Percentiles rank a stretch among this genome's conserved stretches.
These are phyloP conservation scores for Pleurotus platypus DNA, from an alignment of 768 basidiomycete species.

Conservation along the genomic window DNA sequence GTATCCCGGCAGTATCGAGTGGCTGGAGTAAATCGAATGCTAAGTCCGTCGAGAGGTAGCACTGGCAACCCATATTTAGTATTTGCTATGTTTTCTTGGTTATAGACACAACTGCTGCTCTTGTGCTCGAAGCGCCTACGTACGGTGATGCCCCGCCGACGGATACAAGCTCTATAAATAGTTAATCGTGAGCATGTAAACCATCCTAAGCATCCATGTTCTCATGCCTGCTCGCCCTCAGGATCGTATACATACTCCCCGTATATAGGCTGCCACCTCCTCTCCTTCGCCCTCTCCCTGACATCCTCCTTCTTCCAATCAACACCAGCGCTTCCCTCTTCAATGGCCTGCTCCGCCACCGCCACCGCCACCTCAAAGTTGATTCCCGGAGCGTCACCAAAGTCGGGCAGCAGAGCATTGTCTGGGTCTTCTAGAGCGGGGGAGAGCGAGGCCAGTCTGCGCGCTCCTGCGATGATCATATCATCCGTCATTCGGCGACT, in stretches of 20 bases:
- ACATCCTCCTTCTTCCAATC: constrained; percentile 60
- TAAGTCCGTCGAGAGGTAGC: too few species aligned
- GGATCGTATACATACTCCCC: constrained; percentile 62
- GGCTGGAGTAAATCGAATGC: too few species aligned
- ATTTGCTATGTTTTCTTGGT: too few species aligned
- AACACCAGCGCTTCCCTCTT: constrained; percentile 63
- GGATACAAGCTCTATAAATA: too few species aligned
- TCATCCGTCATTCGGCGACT: constrained; percentile 66
- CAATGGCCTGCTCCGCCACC: constrained; percentile 73
- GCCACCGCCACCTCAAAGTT: constrained; percentile 82
- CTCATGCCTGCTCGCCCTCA: constrained; percentile 32
- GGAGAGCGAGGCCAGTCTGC: constrained; percentile 69
- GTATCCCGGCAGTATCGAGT: too few species aligned
- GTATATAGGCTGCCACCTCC: constrained; percentile 67
- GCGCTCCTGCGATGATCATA: constrained; percentile 84
- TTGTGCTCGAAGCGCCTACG: too few species aligned
- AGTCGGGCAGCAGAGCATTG: constrained; percentile 70
- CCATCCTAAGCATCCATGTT: background rate
- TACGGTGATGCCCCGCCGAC: too few species aligned
- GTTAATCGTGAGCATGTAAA: too few species aligned
- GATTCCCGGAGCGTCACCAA: constrained; percentile 66
- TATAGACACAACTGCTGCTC: too few species aligned
- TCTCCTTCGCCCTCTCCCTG: constrained; percentile 42
- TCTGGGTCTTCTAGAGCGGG: constrained; percentile 73
- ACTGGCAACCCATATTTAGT: too few species aligned